Evolutionary conservation across 2,329 filamentous ascomycete genomes (phyloP).

Genomic region (Fusarium metavorans): DNA sequence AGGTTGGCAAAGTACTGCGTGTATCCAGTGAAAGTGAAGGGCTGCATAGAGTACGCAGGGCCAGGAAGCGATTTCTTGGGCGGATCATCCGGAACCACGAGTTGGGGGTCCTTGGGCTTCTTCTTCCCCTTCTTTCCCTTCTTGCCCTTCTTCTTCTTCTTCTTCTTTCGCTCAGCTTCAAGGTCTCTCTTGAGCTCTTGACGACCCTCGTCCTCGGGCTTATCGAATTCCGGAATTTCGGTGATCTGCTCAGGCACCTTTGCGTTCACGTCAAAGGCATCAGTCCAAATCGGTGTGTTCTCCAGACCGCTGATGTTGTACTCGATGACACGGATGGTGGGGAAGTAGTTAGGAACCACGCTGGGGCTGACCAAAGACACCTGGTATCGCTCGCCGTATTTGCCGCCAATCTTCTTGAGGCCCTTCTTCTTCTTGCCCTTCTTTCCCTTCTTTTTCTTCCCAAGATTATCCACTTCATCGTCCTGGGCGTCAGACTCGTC

Average conservation of each 20-base stretch:
- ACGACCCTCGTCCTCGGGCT: conserved; percentile 41
- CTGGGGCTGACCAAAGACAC: conserved; percentile 85
- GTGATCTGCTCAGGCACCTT: conserved; percentile 12
- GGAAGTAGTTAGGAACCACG: conserved; percentile 92
- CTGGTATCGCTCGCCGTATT: conserved; percentile 87
- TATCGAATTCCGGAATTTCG: conserved; percentile 41
- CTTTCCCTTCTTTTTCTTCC: conserved; percentile 45
- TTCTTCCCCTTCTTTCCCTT: conserved; percentile 54
- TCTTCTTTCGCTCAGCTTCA: conserved; percentile 46
- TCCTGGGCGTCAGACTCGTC: conserved; percentile 39
- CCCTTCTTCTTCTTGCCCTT: conserved; percentile 63
- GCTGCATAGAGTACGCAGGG: conserved; percentile 89
- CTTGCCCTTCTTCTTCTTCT: conserved; percentile 45
- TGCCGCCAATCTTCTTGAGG: conserved; percentile 75
- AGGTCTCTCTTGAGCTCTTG: conserved; percentile 47
- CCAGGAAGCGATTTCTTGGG: conserved; percentile 80
- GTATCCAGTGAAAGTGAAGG: conserved; percentile 82
- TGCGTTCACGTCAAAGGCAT: conserved; percentile 41
- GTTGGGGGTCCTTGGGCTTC: conserved; percentile 69
- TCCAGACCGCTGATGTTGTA: conserved; percentile 91
- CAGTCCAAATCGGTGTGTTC: conserved; percentile 60
- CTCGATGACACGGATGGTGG: conserved; percentile 88
- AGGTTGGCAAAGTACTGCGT: conserved; percentile 95
- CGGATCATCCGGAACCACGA: conserved; percentile 78
- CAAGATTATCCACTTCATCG: conserved; percentile 29